Conservation (phyloP, 805 yeast genomes). For the Kuraishia hungarica region DNA sequence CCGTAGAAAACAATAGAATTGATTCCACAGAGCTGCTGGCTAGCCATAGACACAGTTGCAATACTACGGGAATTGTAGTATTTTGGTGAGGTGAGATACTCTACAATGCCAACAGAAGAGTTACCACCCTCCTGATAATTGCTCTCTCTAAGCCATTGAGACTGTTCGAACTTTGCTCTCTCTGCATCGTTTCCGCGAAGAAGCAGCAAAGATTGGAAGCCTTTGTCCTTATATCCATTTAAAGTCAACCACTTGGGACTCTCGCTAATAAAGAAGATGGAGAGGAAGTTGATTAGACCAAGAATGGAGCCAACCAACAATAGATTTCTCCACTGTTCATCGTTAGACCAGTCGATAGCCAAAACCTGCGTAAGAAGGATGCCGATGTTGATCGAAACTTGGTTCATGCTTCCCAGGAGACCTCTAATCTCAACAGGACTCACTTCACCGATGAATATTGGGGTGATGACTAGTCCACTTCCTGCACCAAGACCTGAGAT, state of each 20-base stretch:
- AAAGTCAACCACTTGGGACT: conserved; percentile 77
- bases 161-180: conserved; percentile 15
- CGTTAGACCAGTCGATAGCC: conserved; percentile 61
- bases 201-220: conserved; percentile 24
- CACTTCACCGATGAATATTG: conserved; percentile 73
- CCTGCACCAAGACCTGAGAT: conserved; percentile 86
- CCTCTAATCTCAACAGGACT: conserved; percentile 68
- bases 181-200: conserved; percentile 18
- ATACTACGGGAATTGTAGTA: conserved; percentile 54
- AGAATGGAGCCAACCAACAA: conserved; percentile 52
- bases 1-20: conserved; percentile 93
- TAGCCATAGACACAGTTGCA: conserved; percentile 63
- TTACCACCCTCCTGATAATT: conserved; percentile 14
- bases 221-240: conserved; percentile 28
- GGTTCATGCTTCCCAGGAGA: conserved; percentile 81
- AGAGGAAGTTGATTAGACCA: conserved; percentile 39
- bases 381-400: conserved; percentile 79
- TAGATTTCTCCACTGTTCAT: conserved; percentile 64
- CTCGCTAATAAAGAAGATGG: conserved; percentile 43
- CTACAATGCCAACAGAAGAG: conserved; percentile 19
- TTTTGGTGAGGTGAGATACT: conserved; percentile 41
- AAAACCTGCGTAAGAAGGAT: conserved; percentile 71
- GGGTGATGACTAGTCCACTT: conserved; percentile 74
- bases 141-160: conserved; percentile 21
- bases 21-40: conserved; percentile 91